Conservation (phyloP, 768 basidiomycete species). For the Vararia minispora region DNA sequence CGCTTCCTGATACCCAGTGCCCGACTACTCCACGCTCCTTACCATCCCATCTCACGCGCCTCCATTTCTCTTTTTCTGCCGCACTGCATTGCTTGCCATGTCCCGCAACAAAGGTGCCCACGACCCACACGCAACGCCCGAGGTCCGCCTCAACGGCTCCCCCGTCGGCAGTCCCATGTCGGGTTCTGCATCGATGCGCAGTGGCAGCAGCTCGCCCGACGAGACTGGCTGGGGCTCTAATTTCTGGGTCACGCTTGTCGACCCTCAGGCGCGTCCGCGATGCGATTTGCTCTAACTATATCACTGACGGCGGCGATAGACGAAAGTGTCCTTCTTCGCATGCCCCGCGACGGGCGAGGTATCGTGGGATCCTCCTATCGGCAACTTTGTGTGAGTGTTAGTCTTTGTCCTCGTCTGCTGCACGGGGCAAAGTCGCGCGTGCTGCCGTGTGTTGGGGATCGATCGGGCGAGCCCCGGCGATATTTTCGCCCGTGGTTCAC, state of each 20-base stretch:
- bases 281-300: conserved; percentile 6
- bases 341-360: conserved; percentile 89
- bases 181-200: conserved; percentile 2
- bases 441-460: background rate
- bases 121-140: conserved; percentile 11
- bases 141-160: conserved; percentile 19
- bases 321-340: conserved; percentile 67
- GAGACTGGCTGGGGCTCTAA: conserved; percentile 64
- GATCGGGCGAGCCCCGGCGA: no score
- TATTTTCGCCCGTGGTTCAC: no score
- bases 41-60: no score
- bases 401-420: conserved; percentile 14
- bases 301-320: conserved; percentile 39
- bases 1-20: no score
- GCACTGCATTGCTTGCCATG: no score
- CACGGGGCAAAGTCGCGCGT: background rate
- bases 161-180: conserved; percentile 13
- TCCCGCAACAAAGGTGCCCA: conserved; percentile 2
- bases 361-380: conserved; percentile 87
- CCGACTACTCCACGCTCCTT: no score
- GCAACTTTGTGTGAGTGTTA: conserved; percentile 68
- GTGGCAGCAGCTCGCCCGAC: conserved; percentile 5
- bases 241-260: conserved; percentile 91
- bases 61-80: no score
- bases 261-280: conserved; percentile 62